Evolutionary conservation across 768 basidiomycete species (phyloP).

Genomic region (Termitomyces sp.): DNA sequence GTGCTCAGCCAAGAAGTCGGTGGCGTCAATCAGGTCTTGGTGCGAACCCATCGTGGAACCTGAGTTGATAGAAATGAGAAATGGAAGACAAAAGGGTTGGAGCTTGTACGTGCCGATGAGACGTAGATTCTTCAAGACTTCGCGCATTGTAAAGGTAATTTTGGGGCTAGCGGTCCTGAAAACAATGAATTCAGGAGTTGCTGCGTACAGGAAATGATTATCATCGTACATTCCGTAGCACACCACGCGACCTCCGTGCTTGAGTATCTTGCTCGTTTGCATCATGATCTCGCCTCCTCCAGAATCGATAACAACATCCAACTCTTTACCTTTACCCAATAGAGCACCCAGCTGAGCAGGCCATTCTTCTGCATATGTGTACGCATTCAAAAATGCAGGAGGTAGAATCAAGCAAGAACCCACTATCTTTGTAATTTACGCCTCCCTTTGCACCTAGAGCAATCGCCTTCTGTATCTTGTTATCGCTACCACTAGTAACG

Average conservation of each 20-base stretch:
- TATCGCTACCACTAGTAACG: slow-evolving; percentile 68
- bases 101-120: slow-evolving; percentile 54
- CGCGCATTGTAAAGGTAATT: slow-evolving; percentile 71
- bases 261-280: slow-evolving; percentile 47
- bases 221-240: slow-evolving; percentile 62
- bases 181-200: neutral
- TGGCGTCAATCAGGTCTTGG: slow-evolving; percentile 69
- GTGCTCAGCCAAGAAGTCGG: slow-evolving; percentile 63
- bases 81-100: neutral
- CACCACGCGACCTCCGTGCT: slow-evolving; percentile 54
- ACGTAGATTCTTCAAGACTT: slow-evolving; percentile 72
- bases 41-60: slow-evolving; percentile 86
- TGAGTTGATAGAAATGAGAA: slow-evolving; percentile 22
- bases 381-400: neutral
- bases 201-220: neutral
- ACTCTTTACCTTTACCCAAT: slow-evolving; percentile 32
- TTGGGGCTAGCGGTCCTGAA: slow-evolving; percentile 58
- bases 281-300: slow-evolving; percentile 64
- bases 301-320: slow-evolving; percentile 69
- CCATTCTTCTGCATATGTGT: slow-evolving; percentile 42
- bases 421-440: slow-evolving; percentile 67
- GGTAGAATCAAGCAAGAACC: slow-evolving; percentile 15
- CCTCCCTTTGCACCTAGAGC: slow-evolving; percentile 76
- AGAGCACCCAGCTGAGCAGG: slow-evolving; percentile 41
- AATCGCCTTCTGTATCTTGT: slow-evolving; percentile 67